Percentiles rank a stretch among this genome's conserved stretches.
Evolutionary conservation across 2,329 filamentous ascomycete species (phyloP).

Genomic region (Cordyceps farinosa): DNA sequence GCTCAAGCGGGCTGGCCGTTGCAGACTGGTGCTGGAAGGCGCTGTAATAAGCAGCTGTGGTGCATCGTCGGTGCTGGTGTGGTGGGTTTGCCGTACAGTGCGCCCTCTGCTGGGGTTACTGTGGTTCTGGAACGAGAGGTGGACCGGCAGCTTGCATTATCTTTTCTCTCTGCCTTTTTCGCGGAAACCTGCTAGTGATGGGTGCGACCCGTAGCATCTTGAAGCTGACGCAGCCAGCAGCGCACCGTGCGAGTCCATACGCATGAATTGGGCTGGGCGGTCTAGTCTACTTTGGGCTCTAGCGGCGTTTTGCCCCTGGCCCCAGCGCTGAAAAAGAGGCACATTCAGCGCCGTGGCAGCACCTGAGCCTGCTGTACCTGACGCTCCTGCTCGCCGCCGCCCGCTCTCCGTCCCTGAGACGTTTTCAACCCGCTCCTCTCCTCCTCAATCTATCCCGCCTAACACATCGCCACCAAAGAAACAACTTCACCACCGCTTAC

Average conservation of each 20-base stretch:
- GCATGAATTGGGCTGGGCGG: not conserved
- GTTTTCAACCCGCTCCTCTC: not conserved
- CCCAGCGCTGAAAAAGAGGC: constrained; percentile 4
- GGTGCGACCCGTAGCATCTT: not conserved
- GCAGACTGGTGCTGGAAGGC: not conserved
- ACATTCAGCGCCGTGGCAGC: constrained; percentile 3
- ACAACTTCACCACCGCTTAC: not conserved
- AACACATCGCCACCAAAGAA: not conserved
- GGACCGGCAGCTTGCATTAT: not conserved
- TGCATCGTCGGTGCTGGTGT: not conserved
- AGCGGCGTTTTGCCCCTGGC: constrained; percentile 4
- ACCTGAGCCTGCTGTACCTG: constrained; percentile 3
- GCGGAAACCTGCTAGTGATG: not conserved
- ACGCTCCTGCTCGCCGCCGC: not conserved
- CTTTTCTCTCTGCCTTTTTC: no score
- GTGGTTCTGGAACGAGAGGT: constrained; percentile 13
- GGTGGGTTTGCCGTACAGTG: not conserved
- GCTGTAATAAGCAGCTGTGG: not conserved
- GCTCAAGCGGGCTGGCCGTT: constrained; percentile 6
- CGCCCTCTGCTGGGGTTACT: not conserved
- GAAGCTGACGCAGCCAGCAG: constrained; percentile 1
- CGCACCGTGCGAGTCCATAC: not conserved
- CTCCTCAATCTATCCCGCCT: constrained; percentile 3
- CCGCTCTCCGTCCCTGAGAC: not conserved
- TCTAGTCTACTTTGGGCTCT: not conserved